Conservation (phyloP, 495 filamentous ascomycete species). For the Apiosordaria backusii region DNA sequence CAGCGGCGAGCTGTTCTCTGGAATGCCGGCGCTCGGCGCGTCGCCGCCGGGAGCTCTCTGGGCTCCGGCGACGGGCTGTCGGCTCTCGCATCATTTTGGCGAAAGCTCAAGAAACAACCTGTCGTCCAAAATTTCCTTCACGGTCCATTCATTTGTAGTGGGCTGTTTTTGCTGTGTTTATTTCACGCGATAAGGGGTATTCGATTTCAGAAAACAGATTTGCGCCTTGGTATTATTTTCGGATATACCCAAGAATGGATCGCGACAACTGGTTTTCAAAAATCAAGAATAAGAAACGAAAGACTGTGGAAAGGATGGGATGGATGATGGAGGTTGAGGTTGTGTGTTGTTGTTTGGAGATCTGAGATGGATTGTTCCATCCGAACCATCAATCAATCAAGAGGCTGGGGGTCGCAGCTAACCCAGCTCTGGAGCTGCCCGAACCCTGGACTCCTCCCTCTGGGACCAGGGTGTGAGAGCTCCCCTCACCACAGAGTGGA, state of each 20-base stretch:
- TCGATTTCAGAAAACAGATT: not conserved
- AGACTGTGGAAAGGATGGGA: not conserved
- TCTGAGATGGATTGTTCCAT: not conserved
- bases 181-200: conserved; percentile 13
- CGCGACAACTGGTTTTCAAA: not conserved
- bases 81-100: conserved; percentile 41
- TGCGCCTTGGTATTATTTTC: not conserved
- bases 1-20: conserved; percentile 43
- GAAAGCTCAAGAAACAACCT: conserved; percentile 15
- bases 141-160: conserved; percentile 27
- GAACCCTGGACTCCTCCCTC: not conserved
- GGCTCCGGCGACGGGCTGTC: conserved; percentile 43
- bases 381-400: not conserved
- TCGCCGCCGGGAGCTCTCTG: conserved; percentile 47
- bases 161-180: conserved; percentile 5
- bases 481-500: not conserved
- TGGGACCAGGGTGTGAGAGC: not conserved
- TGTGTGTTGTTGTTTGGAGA: not conserved
- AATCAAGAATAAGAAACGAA: not conserved
- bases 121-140: conserved; percentile 12
- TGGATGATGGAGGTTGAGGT: not conserved
- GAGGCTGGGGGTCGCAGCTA: not conserved
- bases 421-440: not conserved
- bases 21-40: conserved; percentile 46
- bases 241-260: not conserved